phyloP scores from a whole-genome alignment of 805 yeast species.

The Clavispora santaluciae region DNA sequence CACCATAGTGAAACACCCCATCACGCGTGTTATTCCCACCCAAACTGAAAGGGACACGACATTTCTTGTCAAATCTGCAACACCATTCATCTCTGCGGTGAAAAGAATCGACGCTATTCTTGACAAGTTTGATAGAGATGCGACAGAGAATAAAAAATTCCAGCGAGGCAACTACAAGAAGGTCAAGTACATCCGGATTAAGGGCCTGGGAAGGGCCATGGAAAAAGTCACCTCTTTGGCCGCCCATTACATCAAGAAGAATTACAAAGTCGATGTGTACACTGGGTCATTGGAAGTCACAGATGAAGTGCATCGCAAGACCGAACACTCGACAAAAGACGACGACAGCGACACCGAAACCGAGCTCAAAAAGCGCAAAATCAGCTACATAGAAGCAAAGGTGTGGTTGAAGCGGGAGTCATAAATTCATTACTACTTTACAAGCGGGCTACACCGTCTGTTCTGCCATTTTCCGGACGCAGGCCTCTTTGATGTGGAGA shows the following conservation, averaged over 20 bases:
- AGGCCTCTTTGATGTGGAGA: constrained; percentile 38
- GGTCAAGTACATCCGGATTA: constrained; percentile 45
- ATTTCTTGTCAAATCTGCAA: constrained; percentile 54
- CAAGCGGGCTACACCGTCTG: background rate
- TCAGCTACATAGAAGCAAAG: constrained; percentile 43
- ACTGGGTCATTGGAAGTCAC: constrained; percentile 66
- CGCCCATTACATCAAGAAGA: constrained; percentile 47
- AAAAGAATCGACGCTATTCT: constrained; percentile 58
- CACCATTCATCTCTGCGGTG: constrained; percentile 71
- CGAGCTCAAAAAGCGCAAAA: constrained; percentile 39
- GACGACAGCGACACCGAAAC: constrained; percentile 28
- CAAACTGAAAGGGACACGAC: constrained; percentile 43
- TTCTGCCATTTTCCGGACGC: constrained; percentile 16
- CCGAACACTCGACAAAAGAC: constrained; percentile 12
- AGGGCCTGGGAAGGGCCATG: constrained; percentile 72
- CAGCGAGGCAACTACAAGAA: constrained; percentile 34
- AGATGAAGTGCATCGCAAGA: constrained; percentile 51
- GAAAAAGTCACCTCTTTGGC: constrained; percentile 62
- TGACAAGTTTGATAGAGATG: constrained; percentile 32
- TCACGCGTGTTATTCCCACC: constrained; percentile 39
- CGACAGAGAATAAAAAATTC: constrained; percentile 18
- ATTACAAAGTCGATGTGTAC: constrained; percentile 49
- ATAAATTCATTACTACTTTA: background rate
- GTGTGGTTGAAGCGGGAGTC: constrained; percentile 28
- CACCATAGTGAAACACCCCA: constrained; percentile 49